Evolutionary conservation across 805 yeast species (phyloP).

Genomic region (Starmerella powellii): DNA sequence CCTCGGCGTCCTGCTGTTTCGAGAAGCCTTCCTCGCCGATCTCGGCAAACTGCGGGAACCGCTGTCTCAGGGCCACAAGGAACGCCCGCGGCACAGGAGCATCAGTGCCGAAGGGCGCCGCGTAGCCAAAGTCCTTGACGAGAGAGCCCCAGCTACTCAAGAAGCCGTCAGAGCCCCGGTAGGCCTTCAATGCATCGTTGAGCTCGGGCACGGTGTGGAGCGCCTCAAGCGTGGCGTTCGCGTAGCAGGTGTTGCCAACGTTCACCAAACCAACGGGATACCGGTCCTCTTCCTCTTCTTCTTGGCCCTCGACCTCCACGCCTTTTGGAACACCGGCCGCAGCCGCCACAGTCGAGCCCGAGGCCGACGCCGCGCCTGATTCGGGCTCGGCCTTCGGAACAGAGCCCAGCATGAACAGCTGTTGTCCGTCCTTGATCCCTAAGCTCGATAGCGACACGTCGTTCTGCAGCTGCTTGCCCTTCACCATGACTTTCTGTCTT

Average conservation of each 20-base stretch:
- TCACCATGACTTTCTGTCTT: constrained; percentile 80
- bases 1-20: constrained; percentile 98
- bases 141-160: constrained; percentile 27
- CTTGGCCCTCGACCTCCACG: constrained; percentile 33
- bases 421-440: constrained; percentile 50
- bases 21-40: constrained; percentile 50
- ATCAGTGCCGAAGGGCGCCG: constrained; percentile 23
- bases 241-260: constrained; percentile 67
- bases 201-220: constrained; percentile 40
- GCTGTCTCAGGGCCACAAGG: constrained; percentile 41
- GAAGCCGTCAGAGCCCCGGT: constrained; percentile 30
- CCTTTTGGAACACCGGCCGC: constrained; percentile 55
- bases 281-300: constrained; percentile 30
- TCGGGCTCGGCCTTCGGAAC: constrained; percentile 35
- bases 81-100: constrained; percentile 60
- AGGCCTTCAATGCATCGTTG: constrained; percentile 34
- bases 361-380: background rate
- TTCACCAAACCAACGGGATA: constrained; percentile 55
- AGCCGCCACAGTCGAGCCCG: constrained; percentile 38
- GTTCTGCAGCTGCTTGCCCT: constrained; percentile 77
- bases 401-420: constrained; percentile 83
- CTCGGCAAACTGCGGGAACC: constrained; percentile 84
- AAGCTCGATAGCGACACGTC: constrained; percentile 44
- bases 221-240: constrained; percentile 58
- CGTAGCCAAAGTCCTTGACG: constrained; percentile 25